These are phyloP conservation scores for Vitis vinifera DNA, from an alignment of 164 flowering plant species.

Conservation along the genomic window ASM3070453v1 NC_081812.1:20695001-20695500, in stretches of 20 bases:
- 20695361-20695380: constrained; percentile 28
- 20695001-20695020: constrained; percentile 44
- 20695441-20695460: constrained; percentile 57
- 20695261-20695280: constrained; percentile 53
- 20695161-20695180: constrained; percentile 23
- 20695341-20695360: constrained; percentile 29
- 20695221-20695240: constrained; percentile 67
- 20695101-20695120: constrained; percentile 46
- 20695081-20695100: constrained; percentile 73
- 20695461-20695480: constrained; percentile 47
- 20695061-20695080: constrained; percentile 62
- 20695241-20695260: constrained; percentile 52
- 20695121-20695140: constrained; percentile 41
- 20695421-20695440: constrained; percentile 51
- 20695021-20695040: constrained; percentile 49
- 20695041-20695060: constrained; percentile 60
- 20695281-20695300: constrained; percentile 73
- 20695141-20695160: constrained; percentile 44
- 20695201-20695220: constrained; percentile 65
- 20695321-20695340: constrained; percentile 41
- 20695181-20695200: constrained; percentile 34
- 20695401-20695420: constrained; percentile 43
- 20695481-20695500: not conserved
- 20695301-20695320: constrained; percentile 57
- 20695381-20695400: constrained; percentile 44